Conservation (phyloP, 139 green algal genomes). For the Volvox reticuliferus region DNA sequence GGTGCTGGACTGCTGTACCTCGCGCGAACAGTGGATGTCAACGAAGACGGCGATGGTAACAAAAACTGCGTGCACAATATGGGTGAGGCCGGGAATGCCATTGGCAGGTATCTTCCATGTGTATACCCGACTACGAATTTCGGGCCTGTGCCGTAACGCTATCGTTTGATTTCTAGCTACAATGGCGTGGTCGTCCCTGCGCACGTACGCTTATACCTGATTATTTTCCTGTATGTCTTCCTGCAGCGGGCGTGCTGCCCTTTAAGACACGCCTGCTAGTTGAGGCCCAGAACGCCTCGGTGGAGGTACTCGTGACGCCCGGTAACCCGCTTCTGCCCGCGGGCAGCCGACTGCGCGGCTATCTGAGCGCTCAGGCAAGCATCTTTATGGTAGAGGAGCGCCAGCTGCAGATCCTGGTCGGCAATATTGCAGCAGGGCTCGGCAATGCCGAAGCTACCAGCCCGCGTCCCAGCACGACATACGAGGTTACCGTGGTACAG, state of each 20-base stretch:
- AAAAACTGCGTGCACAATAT: conserved; percentile 44
- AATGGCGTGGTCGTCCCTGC: no score
- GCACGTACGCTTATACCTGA: no score
- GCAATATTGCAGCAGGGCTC: neutral
- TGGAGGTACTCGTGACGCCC: conserved; percentile 72
- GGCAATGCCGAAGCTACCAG: neutral
- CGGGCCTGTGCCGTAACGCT: no score
- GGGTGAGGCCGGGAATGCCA: conserved; percentile 34
- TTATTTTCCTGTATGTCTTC: no score
- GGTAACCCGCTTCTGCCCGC: conserved; percentile 78
- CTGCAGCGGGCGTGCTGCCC: conserved; percentile 86
- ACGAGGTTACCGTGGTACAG: conserved; percentile 20
- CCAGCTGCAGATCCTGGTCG: conserved; percentile 40
- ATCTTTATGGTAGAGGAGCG: conserved; percentile 81
- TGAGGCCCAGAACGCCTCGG: conserved; percentile 76
- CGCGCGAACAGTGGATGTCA: conserved; percentile 55
- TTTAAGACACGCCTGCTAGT: conserved; percentile 82
- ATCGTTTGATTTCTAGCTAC: no score
- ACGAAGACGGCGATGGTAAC: conserved; percentile 13
- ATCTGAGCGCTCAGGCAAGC: conserved; percentile 73
- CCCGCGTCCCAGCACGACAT: conserved; percentile 17
- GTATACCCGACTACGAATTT: no score
- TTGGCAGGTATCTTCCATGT: no score
- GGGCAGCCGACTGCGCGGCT: conserved; percentile 72
- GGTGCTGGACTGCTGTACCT: conserved; percentile 92